Evolutionary conservation across 768 basidiomycete species (phyloP).

Genomic region (Suillus placidus): DNA sequence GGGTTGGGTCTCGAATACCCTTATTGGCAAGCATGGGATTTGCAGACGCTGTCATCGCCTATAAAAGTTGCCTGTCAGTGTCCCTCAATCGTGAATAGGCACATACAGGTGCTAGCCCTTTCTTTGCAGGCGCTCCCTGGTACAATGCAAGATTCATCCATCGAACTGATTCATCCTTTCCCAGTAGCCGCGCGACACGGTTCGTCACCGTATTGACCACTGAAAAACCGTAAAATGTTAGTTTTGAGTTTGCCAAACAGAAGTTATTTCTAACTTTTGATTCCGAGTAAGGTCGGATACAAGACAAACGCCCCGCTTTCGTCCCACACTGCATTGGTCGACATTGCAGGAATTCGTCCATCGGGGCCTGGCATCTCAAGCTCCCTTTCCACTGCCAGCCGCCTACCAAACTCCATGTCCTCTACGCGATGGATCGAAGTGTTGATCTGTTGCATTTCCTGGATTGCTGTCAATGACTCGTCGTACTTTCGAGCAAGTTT

Average conservation of each 20-base stretch:
- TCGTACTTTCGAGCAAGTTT: conserved; percentile 94
- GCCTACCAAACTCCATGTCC: conserved; percentile 99
- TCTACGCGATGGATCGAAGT: conserved; percentile 91
- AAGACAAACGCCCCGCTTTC: conserved; percentile 94
- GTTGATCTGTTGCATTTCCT: conserved; percentile 99
- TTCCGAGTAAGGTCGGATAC: conserved; percentile 91
- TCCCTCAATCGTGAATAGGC: neutral
- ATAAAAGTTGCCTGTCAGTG: conserved; percentile 13
- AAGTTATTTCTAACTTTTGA: conserved; percentile 70
- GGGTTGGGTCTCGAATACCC: conserved; percentile 81
- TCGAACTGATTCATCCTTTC: conserved; percentile 92
- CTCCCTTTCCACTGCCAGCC: conserved; percentile 91
- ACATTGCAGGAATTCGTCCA: conserved; percentile 70
- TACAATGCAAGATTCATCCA: conserved; percentile 89
- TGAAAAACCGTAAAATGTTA: conserved; percentile 31
- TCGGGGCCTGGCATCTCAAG: conserved; percentile 82
- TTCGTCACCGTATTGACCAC: conserved; percentile 96
- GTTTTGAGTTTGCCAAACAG: conserved; percentile 2
- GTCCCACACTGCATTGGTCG: conserved; percentile 95
- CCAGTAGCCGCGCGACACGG: conserved; percentile 82
- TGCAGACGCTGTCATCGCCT: conserved; percentile 95
- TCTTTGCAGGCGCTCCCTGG: conserved; percentile 92
- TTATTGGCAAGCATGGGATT: conserved; percentile 93
- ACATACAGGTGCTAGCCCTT: conserved; percentile 73
- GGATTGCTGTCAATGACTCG: conserved; percentile 88